A percentile compares a stretch with the other conserved stretches of the same genome.
phyloP scores from a whole-genome alignment of 2,329 filamentous ascomycete genomes.

The Scorias spongiosa region DNA sequence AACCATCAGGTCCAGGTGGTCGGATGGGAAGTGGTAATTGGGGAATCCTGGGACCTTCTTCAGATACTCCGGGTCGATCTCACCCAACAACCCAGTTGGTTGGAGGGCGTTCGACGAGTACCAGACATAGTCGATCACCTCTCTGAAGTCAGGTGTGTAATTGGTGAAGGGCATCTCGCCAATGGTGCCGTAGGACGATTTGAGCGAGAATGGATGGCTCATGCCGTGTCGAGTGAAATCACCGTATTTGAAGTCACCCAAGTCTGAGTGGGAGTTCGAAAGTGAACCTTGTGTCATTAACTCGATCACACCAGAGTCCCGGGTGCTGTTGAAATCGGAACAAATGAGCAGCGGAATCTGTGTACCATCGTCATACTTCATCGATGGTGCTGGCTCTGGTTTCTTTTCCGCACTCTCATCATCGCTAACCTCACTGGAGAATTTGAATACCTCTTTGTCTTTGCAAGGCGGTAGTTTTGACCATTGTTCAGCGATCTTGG shows the following conservation, averaged over 20 bases:
- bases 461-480: slow-evolving; percentile 63
- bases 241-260: slow-evolving; percentile 72
- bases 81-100: slow-evolving; percentile 68
- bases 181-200: slow-evolving; percentile 74
- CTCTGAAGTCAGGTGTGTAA: slow-evolving; percentile 84
- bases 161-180: slow-evolving; percentile 89
- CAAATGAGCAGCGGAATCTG: slow-evolving; percentile 86
- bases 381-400: slow-evolving; percentile 55
- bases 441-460: slow-evolving; percentile 49
- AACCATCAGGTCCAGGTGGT: slow-evolving; percentile 78
- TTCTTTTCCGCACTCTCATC: slow-evolving; percentile 37
- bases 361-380: slow-evolving; percentile 71
- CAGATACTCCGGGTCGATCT: slow-evolving; percentile 73
- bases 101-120: slow-evolving; percentile 84
- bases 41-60: slow-evolving; percentile 81
- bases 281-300: slow-evolving; percentile 70
- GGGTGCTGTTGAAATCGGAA: slow-evolving; percentile 88
- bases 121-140: slow-evolving; percentile 95
- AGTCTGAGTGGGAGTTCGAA: slow-evolving; percentile 61
- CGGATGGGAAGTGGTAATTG: slow-evolving; percentile 85
- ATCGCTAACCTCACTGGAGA: slow-evolving; percentile 30
- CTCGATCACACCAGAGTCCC: slow-evolving; percentile 80
- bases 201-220: slow-evolving; percentile 83
- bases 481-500: slow-evolving; percentile 74
- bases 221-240: slow-evolving; percentile 88